Conservation (phyloP, 257 asterid species). For the Paulownia fortunei region DNA sequence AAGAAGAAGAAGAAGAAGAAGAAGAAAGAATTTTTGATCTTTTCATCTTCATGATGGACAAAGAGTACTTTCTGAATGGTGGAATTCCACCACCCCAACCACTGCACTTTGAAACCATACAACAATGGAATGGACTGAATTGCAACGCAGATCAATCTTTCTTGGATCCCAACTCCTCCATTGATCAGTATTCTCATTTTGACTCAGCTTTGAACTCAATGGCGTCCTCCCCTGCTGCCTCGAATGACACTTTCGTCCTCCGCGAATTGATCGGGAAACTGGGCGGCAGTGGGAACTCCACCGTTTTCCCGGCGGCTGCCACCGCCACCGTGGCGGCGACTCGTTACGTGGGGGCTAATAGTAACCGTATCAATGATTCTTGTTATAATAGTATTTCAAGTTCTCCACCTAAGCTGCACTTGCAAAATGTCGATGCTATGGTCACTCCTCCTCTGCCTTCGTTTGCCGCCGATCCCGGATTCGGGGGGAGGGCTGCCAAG, state of each 20-base stretch:
- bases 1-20: too few relatives aligned
- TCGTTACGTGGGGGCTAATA: too few relatives aligned
- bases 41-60: conserved; percentile 44
- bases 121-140: too few relatives aligned
- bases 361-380: conserved; percentile 18
- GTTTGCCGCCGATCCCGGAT: conserved; percentile 75
- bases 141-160: conserved; percentile 28
- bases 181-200: conserved; percentile 39
- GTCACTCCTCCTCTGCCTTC: conserved; percentile 57
- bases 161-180: background rate
- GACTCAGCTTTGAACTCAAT: conserved; percentile 32
- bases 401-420: too few relatives aligned
- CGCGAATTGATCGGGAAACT: conserved; percentile 68
- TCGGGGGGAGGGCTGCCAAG: conserved; percentile 81
- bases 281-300: conserved; percentile 38
- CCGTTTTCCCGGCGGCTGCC: conserved; percentile 20
- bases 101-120: too few relatives aligned
- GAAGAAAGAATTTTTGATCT: background rate
- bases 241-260: conserved; percentile 45
- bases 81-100: conserved; percentile 35
- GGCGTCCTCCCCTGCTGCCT: conserved; percentile 10
- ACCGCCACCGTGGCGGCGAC: conserved; percentile 17
- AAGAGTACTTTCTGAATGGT: conserved; percentile 40
- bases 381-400: too few relatives aligned
- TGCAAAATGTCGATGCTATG: too few relatives aligned